A percentile compares a stretch with the other conserved stretches of the same genome.
These are phyloP conservation scores for Claviceps paspali DNA, from an alignment of 2,329 filamentous ascomycete species.

Conservation along the genomic window DNA sequence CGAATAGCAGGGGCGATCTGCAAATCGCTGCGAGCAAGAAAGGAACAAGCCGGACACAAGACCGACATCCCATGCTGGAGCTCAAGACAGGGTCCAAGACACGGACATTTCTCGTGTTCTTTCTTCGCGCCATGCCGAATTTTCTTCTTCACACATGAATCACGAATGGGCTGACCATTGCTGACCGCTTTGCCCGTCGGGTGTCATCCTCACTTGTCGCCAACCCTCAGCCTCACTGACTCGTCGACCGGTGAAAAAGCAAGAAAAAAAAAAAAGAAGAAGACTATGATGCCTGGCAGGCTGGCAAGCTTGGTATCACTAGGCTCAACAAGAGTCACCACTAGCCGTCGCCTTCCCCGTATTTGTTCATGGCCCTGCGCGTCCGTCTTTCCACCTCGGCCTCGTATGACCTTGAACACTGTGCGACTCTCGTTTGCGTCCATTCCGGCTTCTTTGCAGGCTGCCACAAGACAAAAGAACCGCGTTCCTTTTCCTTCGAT, in stretches of 20 bases:
- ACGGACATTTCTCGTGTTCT: not conserved
- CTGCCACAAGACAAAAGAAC: constrained; percentile 5
- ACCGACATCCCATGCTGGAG: too few relatives aligned
- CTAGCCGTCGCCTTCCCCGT: not conserved
- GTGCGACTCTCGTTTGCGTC: not conserved
- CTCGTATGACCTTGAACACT: too few relatives aligned
- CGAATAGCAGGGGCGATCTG: not conserved
- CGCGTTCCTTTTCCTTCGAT: not conserved
- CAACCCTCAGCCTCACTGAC: not conserved
- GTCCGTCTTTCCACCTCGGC: too few relatives aligned
- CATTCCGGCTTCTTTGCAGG: not conserved
- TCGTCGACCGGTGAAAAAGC: not conserved
- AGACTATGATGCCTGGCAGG: not conserved
- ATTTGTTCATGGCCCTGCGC: not conserved
- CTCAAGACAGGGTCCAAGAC: not conserved
- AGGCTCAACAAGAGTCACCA: too few relatives aligned
- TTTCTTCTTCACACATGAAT: not conserved
- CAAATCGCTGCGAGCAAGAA: not conserved
- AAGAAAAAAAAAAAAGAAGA: too few relatives aligned
- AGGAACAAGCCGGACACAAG: not conserved
- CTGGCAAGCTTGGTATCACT: too few relatives aligned
- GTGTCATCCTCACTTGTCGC: not conserved
- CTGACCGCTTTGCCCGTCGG: too few relatives aligned
- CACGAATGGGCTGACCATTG: not conserved
- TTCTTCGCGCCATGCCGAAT: not conserved